Evolutionary conservation across 1,139 yeast genomes (phyloP), one percentile per base, ranked within the genome.

Genomic region (Geotrichum macrosporum): DNA sequence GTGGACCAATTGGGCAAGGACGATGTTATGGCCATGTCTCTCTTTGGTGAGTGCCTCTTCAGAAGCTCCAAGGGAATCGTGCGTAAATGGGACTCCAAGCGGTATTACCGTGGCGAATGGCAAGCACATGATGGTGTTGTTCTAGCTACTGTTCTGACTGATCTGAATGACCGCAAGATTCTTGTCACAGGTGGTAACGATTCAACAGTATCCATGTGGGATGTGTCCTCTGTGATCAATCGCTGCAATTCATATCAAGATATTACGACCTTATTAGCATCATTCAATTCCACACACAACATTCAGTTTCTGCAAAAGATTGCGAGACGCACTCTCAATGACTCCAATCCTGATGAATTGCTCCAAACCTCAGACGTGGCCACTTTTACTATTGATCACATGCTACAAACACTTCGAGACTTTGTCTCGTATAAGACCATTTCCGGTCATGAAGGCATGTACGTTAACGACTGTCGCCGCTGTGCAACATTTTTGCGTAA

Each of bases 401-500:
- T 92, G 73, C 62, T 89, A 35, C 70, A 74, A 27, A 76, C 84
- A 3, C 71, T 92, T 50, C 69, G 74, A 15, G 76, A 75, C 43
- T 71, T 84, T 47, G 81, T 88, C 10, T 68, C 84, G 0, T 88
- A 72, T 64, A 78, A 76, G 56, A 87, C 97, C 0, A 84, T 92
- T 9, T 84, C 95, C 10, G 81, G 81, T 54, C 74, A 74, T 41
- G 87, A 86, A 0, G 77, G 77, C 16, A 62, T 72, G 35, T 81
- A 76, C 59, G 74, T 84, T 57, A 85, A 84, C 54, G 95, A 88
- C 39, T 83, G 94, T 5, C 77, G 96, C 51, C 77, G 83, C 39
- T 92, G 98, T 69, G 96, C 97, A 0, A 80, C 81, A 38, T 85
- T 75, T 55, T 66, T 92, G 50, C 74, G 79, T 31, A 75, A 77